Conservation (phyloP, 2,329 filamentous ascomycete species). For the Diatrype stigma region DNA sequence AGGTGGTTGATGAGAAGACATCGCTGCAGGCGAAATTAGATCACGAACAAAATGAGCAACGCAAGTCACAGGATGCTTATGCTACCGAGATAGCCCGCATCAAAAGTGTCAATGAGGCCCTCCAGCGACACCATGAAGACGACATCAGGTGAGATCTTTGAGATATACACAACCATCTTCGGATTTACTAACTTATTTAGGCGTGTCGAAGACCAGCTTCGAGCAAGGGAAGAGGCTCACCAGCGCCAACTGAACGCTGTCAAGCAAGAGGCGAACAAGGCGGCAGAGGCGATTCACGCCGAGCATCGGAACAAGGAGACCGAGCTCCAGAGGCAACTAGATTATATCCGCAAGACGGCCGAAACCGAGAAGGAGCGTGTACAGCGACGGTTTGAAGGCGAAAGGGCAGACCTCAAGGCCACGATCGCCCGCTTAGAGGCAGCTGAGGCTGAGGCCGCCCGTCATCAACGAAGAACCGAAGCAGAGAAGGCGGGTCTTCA, state of each 20-base stretch:
- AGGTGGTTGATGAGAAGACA: constrained; percentile 40
- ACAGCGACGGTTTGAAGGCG: constrained; percentile 26
- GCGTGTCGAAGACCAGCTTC: constrained; percentile 41
- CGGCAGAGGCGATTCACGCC: constrained; percentile 18
- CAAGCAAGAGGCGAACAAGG: constrained; percentile 20
- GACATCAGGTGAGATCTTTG: constrained; percentile 50
- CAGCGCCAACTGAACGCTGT: constrained; percentile 20
- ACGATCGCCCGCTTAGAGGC: constrained; percentile 55
- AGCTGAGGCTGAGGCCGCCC: constrained; percentile 25
- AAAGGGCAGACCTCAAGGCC: constrained; percentile 28
- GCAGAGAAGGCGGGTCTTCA: constrained; percentile 28
- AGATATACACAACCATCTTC: constrained; percentile 2
- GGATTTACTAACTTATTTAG: constrained; percentile 18
- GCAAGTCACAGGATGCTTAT: constrained; percentile 57
- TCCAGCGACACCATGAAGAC: constrained; percentile 66
- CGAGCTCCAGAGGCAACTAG: constrained; percentile 36
- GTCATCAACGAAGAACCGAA: constrained; percentile 25
- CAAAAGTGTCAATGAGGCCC: constrained; percentile 63
- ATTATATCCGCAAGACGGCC: constrained; percentile 40
- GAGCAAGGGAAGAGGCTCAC: constrained; percentile 40
- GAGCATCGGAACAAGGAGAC: constrained; percentile 31
- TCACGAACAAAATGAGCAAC: constrained; percentile 71
- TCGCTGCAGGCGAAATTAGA: constrained; percentile 54
- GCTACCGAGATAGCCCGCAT: constrained; percentile 51
- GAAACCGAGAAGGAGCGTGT: constrained; percentile 26